These are phyloP conservation scores for Mycena galopus DNA, from an alignment of 768 basidiomycete species.

Conservation along the genomic window DNA sequence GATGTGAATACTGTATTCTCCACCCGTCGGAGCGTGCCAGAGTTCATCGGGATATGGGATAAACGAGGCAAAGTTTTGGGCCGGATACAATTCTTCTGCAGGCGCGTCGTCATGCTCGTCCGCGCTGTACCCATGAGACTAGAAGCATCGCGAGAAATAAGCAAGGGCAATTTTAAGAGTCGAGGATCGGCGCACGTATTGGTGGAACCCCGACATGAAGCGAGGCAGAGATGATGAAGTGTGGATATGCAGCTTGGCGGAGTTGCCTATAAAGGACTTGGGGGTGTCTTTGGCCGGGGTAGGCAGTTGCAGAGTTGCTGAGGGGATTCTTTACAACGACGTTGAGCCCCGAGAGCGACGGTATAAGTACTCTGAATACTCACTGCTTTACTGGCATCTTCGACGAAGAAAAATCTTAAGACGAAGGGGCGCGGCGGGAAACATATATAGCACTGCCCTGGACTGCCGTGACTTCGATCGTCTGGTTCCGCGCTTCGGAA, in stretches of 20 bases:
- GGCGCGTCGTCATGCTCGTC: conserved; percentile 30
- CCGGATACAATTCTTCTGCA: conserved; percentile 20
- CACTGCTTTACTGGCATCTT: conserved; percentile 33
- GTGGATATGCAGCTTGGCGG: conserved; percentile 35
- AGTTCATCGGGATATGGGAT: conserved; percentile 28
- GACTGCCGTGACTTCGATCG: conserved; percentile 21
- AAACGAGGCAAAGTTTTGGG: conserved; percentile 19
- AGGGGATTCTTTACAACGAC: conserved; percentile 30
- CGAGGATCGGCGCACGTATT: conserved; percentile 30
- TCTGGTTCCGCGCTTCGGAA: conserved; percentile 4
- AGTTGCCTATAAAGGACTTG: conserved; percentile 32
- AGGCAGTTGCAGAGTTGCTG: not conserved
- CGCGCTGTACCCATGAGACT: conserved; percentile 27
- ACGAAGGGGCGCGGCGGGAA: conserved; percentile 2
- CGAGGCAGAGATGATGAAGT: conserved; percentile 33
- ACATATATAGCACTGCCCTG: conserved; percentile 28
- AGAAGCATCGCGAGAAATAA: conserved; percentile 15
- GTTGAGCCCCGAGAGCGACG: conserved; percentile 17
- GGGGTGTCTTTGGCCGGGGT: conserved; percentile 7
- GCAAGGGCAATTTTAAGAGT: not conserved
- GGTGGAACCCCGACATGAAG: conserved; percentile 37
- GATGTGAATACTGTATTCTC: conserved; percentile 28
- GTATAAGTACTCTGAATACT: conserved; percentile 27
- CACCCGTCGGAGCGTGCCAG: conserved; percentile 23
- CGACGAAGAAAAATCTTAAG: conserved; percentile 11